Conservation (phyloP, 768 basidiomycete species). For the Kondoa subrosea region DNA sequence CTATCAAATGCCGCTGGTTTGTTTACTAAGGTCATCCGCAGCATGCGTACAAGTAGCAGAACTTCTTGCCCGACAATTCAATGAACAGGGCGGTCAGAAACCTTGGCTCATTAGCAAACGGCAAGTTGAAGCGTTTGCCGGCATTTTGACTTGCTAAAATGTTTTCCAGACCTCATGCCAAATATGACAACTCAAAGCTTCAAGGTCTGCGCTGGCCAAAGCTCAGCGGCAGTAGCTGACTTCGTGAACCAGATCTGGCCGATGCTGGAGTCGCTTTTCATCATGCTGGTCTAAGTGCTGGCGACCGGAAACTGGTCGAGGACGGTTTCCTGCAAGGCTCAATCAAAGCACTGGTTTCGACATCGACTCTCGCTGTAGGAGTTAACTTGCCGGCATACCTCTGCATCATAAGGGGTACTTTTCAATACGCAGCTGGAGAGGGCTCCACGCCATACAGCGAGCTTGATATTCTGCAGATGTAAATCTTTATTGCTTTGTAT, state of each 20-base stretch:
- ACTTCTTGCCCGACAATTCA: conserved; percentile 55
- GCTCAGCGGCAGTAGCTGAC: background rate
- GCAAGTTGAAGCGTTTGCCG: background rate
- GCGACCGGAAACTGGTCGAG: conserved; percentile 61
- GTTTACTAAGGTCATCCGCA: conserved; percentile 25
- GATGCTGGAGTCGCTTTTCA: conserved; percentile 67
- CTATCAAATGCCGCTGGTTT: background rate
- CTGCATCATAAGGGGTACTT: conserved; percentile 83
- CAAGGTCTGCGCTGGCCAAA: conserved; percentile 37
- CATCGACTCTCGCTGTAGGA: conserved; percentile 80
- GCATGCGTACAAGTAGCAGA: conserved; percentile 44
- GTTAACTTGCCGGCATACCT: conserved; percentile 91
- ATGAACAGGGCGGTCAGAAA: conserved; percentile 25
- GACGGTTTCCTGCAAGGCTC: conserved; percentile 44
- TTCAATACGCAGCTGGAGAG: conserved; percentile 45
- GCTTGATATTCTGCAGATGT: conserved; percentile 61
- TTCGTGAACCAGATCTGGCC: no score
- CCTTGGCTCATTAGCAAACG: background rate
- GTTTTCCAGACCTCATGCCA: conserved; percentile 30
- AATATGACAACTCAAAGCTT: conserved; percentile 53
- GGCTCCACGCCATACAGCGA: conserved; percentile 67
- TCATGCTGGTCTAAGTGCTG: conserved; percentile 64
- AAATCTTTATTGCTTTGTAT: background rate
- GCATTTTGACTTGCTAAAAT: background rate
- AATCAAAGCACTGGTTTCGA: conserved; percentile 38